These are phyloP conservation scores for Neurospora africana DNA, from an alignment of 495 filamentous ascomycete genomes.

Conservation along the genomic window DNA sequence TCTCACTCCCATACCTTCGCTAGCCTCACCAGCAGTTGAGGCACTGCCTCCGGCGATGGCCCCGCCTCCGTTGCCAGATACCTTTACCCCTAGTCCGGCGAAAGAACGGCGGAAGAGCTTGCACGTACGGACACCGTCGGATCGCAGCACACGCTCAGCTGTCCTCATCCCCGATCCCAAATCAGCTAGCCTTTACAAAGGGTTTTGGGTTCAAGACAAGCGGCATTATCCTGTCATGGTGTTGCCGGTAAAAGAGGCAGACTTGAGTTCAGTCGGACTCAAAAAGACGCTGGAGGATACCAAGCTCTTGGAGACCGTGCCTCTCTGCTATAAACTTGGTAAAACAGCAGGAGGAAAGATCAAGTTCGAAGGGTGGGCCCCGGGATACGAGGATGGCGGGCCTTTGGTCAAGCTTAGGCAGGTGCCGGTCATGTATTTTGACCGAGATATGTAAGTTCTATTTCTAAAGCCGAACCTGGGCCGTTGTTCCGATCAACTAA, in stretches of 20 bases:
- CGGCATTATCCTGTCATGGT: conserved; percentile 29
- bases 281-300: conserved; percentile 19
- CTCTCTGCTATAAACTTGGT: conserved; percentile 27
- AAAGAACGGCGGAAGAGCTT: neutral
- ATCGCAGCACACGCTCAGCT: neutral
- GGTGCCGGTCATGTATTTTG: conserved; percentile 35
- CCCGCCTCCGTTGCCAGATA: neutral
- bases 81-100: neutral
- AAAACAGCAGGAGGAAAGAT: neutral
- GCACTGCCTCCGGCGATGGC: neutral
- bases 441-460: conserved; percentile 15
- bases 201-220: conserved; percentile 18
- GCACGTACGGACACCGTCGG: neutral
- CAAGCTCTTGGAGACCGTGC: conserved; percentile 23
- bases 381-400: conserved; percentile 30
- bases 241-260: conserved; percentile 26
- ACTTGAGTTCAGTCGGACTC: conserved; percentile 20
- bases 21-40: neutral
- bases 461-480: neutral
- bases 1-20: neutral
- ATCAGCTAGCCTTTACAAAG: conserved; percentile 24
- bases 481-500: conserved; percentile 2
- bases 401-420: conserved; percentile 20
- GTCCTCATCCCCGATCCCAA: conserved; percentile 9
- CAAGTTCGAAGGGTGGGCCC: conserved; percentile 29